A percentile compares a stretch with the other conserved stretches of the same genome.
Conservation (phyloP, 192 early-diverging fungal species). For the Backusella macrospora region DNA sequence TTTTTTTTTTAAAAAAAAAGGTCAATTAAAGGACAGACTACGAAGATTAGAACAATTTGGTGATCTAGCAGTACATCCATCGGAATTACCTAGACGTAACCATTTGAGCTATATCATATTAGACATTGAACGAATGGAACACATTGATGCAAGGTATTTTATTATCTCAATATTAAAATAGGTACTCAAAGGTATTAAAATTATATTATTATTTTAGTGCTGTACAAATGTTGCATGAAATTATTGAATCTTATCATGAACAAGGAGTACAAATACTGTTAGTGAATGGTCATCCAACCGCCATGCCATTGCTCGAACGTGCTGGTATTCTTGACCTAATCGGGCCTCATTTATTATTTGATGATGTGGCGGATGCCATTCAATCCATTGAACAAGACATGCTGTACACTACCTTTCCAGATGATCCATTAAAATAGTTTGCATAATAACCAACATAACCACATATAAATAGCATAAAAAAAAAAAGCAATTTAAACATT, state of each 20-base stretch:
- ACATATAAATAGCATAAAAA: too few species aligned
- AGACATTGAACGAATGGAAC: conserved; percentile 82
- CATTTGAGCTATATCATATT: conserved; percentile 79
- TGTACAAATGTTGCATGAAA: conserved; percentile 80
- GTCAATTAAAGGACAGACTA: conserved; percentile 86
- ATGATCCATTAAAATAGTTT: neutral
- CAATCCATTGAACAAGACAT: conserved; percentile 25
- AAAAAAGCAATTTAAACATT: too few species aligned
- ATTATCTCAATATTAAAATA: too few species aligned
- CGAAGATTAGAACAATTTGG: conserved; percentile 89
- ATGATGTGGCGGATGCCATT: conserved; percentile 51
- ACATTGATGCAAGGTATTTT: conserved; percentile 73
- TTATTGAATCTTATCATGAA: conserved; percentile 81
- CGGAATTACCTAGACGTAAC: conserved; percentile 76
- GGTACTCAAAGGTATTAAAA: neutral
- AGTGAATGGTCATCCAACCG: conserved; percentile 75
- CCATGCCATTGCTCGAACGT: conserved; percentile 68
- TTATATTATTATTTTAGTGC: conserved; percentile 6
- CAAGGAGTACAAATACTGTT: conserved; percentile 85
- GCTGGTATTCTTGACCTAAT: conserved; percentile 64
- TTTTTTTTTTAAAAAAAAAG: neutral
- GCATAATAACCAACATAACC: too few species aligned
- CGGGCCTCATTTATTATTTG: conserved; percentile 69
- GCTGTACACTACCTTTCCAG: neutral
- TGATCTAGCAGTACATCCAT: conserved; percentile 88